phyloP scores from a whole-genome alignment of 345 rosid genomes.

The Pugionium cornutum region DNA sequence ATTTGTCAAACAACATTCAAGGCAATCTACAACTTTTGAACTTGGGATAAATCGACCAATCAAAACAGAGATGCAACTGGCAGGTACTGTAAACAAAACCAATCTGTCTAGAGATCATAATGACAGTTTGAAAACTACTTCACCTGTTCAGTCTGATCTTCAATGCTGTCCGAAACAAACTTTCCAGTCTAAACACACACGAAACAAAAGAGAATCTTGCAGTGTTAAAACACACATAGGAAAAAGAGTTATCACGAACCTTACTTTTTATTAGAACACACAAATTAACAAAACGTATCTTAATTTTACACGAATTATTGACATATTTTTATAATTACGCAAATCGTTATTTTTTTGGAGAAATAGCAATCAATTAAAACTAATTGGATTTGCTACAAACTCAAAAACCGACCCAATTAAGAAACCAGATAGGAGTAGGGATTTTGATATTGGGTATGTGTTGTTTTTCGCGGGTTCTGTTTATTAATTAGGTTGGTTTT shows the following conservation, averaged over 20 bases:
- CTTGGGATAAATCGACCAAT: background rate
- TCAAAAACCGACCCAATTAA: too few relatives aligned
- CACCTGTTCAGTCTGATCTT: slow-evolving; percentile 92
- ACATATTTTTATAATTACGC: too few relatives aligned
- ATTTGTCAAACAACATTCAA: background rate
- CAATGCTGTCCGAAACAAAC: slow-evolving; percentile 64
- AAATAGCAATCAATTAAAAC: too few relatives aligned
- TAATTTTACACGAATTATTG: too few relatives aligned
- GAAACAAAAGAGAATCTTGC: slow-evolving; percentile 16
- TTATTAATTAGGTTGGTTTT: too few relatives aligned
- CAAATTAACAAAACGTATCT: too few relatives aligned
- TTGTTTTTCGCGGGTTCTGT: too few relatives aligned
- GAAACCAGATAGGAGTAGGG: too few relatives aligned
- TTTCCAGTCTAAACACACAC: slow-evolving; percentile 62
- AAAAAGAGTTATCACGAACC: background rate
- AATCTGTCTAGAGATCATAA: slow-evolving; percentile 1
- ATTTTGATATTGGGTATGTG: too few relatives aligned
- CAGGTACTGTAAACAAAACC: background rate
- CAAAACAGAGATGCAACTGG: background rate
- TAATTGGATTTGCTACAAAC: too few relatives aligned
- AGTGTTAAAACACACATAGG: slow-evolving; percentile 3
- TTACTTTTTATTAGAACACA: too few relatives aligned
- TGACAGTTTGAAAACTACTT: slow-evolving; percentile 23
- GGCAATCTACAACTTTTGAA: background rate
- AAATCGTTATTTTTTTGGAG: too few relatives aligned